Conservation (phyloP, 345 rosid species). For the Corymbia maculata region DNA sequence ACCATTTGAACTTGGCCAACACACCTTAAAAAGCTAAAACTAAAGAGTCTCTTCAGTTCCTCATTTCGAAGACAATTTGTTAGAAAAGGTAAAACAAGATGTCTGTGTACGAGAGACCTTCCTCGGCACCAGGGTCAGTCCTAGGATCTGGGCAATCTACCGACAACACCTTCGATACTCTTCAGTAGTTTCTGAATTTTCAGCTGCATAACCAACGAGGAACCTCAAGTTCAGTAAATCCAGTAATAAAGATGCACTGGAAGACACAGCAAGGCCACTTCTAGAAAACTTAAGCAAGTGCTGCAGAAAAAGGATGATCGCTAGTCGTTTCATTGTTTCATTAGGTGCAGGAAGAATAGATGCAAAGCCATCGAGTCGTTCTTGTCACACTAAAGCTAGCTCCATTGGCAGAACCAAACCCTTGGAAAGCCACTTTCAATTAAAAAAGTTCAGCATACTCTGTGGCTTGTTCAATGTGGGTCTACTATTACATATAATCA, state of each 20-base stretch:
- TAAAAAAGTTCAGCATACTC: neutral
- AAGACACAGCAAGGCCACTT: neutral
- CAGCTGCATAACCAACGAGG: constrained; percentile 24
- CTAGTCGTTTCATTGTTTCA: neutral
- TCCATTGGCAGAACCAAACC: neutral
- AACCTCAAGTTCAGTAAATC: neutral
- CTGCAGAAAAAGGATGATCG: neutral
- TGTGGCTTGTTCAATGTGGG: neutral
- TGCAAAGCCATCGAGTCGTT: no score
- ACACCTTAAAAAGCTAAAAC: neutral
- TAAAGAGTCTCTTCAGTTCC: neutral
- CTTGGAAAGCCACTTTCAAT: neutral
- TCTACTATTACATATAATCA: neutral
- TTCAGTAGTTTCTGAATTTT: constrained; percentile 11
- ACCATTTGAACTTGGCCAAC: neutral
- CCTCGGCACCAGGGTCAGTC: constrained; percentile 9
- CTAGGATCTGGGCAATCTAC: constrained; percentile 3
- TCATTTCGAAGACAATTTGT: neutral
- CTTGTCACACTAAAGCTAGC: neutral
- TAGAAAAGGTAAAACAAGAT: neutral
- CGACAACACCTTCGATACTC: neutral
- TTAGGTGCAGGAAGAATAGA: no score
- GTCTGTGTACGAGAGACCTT: constrained; percentile 7
- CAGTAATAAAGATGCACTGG: neutral
- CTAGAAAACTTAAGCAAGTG: neutral